A percentile compares a stretch with the other conserved stretches of the same genome.
Conservation (phyloP, 2,329 filamentous ascomycete species). For the Alternaria burnsii region DNA sequence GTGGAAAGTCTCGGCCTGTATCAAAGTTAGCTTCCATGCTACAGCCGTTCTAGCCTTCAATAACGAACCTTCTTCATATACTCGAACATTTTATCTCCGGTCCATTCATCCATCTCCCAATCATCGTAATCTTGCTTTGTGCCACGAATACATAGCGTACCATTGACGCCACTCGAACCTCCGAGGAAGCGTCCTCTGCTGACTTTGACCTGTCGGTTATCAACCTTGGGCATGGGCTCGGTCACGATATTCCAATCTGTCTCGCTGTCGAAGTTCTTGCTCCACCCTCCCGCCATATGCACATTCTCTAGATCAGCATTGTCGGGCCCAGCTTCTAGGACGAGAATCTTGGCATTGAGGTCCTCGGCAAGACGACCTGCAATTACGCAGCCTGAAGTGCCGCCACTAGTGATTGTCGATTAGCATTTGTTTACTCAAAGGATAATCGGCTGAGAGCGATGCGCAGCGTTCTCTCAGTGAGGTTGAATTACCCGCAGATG, state of each 20-base stretch:
- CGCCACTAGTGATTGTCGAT: constrained; percentile 45
- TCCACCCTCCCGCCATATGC: constrained; percentile 61
- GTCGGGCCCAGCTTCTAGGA: constrained; percentile 60
- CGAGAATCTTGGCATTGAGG: constrained; percentile 51
- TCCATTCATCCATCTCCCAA: constrained; percentile 65
- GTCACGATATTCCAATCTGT: constrained; percentile 63
- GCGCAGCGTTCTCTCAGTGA: neutral
- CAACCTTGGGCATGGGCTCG: constrained; percentile 51
- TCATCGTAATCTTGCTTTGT: constrained; percentile 63
- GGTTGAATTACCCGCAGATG: constrained; percentile 32
- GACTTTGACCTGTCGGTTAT: constrained; percentile 57
- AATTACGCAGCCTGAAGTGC: constrained; percentile 60
- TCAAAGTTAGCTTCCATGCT: neutral
- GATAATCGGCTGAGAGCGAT: neutral
- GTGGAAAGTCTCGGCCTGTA: constrained; percentile 64
- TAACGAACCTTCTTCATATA: constrained; percentile 62
- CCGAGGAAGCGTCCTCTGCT: constrained; percentile 61
- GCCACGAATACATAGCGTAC: constrained; percentile 60
- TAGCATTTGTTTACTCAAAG: neutral
- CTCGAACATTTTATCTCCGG: constrained; percentile 64
- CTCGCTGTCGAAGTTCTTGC: constrained; percentile 58
- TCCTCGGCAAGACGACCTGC: constrained; percentile 59
- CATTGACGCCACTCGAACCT: constrained; percentile 61
- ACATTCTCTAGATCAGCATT: constrained; percentile 58
- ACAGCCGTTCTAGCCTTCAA: accelerated